Evolutionary conservation across 2,329 filamentous ascomycete species (phyloP).

Genomic region (Calonectria montana): DNA sequence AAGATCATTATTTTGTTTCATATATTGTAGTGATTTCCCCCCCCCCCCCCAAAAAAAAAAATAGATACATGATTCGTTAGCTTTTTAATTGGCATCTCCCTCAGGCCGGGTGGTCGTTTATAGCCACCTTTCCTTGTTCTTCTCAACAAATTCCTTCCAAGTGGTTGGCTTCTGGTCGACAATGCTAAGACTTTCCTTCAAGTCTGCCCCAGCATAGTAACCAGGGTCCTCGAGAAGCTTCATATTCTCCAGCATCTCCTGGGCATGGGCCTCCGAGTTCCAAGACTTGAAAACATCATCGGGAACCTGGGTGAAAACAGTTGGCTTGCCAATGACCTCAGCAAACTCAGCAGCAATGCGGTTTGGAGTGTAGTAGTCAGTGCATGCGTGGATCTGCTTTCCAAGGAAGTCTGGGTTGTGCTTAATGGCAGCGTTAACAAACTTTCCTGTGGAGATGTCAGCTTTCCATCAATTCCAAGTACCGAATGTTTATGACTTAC

Average conservation of each 20-base stretch:
- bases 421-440: constrained; percentile 49
- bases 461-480: fast-evolving
- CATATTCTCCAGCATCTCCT: constrained; percentile 57
- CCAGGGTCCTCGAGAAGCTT: constrained; percentile 54
- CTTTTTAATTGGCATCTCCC: background rate
- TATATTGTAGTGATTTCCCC: background rate
- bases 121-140: constrained; percentile 45
- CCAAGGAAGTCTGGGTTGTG: constrained; percentile 40
- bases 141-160: constrained; percentile 52
- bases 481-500: constrained; percentile 43
- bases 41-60: too few species aligned
- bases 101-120: background rate
- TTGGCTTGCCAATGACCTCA: constrained; percentile 48
- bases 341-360: constrained; percentile 49
- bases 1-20: background rate
- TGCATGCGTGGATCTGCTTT: constrained; percentile 50
- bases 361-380: constrained; percentile 50
- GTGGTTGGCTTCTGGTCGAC: constrained; percentile 51
- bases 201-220: constrained; percentile 51
- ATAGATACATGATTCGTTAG: background rate
- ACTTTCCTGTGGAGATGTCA: constrained; percentile 42
- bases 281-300: constrained; percentile 51
- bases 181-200: constrained; percentile 47
- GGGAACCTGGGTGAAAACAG: constrained; percentile 44
- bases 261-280: constrained; percentile 40